Evolutionary conservation across 208 protist species (phyloP).

Genomic region (Sergeia podlipaevii): DNA sequence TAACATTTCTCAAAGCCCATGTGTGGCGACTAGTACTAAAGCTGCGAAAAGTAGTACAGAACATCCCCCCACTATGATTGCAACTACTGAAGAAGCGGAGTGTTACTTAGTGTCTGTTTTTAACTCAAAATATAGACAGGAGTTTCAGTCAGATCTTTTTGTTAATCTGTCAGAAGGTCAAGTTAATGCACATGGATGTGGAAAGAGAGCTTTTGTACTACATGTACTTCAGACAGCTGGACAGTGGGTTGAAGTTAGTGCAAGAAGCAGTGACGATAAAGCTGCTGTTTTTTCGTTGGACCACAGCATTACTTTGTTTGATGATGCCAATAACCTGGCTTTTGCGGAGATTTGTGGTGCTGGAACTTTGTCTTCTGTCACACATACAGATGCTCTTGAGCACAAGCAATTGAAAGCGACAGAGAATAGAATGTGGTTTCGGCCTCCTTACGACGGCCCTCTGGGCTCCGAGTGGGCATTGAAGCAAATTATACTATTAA

Average conservation of each 20-base stretch:
- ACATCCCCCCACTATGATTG: background rate
- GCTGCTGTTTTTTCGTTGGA: constrained; percentile 2
- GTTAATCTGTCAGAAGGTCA: constrained; percentile 36
- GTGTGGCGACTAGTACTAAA: background rate
- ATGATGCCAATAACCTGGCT: constrained; percentile 32
- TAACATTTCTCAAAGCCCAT: constrained; percentile 18
- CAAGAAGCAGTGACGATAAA: too few species aligned
- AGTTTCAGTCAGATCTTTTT: constrained; percentile 13
- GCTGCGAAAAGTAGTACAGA: background rate
- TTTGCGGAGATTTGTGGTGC: constrained; percentile 29
- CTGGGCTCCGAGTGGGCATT: constrained; percentile 35
- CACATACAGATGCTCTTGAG: constrained; percentile 22
- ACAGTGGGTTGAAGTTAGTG: too few species aligned
- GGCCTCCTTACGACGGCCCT: constrained; percentile 22
- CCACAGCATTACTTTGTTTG: constrained; percentile 26
- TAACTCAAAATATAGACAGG: constrained; percentile 2
- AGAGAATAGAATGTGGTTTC: constrained; percentile 14
- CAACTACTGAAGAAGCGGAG: constrained; percentile 14
- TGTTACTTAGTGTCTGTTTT: constrained; percentile 13
- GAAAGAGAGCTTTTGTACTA: constrained; percentile 22
- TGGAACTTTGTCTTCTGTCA: constrained; percentile 33
- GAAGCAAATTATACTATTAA: constrained; percentile 30
- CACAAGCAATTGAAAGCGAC: constrained; percentile 5
- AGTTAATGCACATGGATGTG: constrained; percentile 19
- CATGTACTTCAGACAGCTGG: constrained; percentile 8